Evolutionary conservation across 768 basidiomycete species (phyloP), one percentile per base, ranked within the genome.

Genomic region (Neoboletus magnificus): DNA sequence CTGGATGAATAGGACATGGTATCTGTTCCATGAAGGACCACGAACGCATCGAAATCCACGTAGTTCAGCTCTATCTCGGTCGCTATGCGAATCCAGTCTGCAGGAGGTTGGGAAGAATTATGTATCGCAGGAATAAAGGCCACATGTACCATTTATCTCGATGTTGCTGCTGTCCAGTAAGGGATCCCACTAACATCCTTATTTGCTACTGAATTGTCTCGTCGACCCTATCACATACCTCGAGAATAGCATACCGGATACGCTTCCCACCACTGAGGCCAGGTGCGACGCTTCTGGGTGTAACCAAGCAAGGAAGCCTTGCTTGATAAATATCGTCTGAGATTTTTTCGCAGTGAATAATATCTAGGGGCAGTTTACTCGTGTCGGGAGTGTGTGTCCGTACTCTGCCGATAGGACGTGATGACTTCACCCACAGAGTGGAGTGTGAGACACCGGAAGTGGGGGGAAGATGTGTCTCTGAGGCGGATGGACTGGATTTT

Each of bases 41-140:
- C 85, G 66, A 98, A 97, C 0, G 91, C 92, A 63, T 98, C 95
- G 66, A 92, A 98, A 15, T 68, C 63, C 32, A 79, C 69, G 65
- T 97, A 97, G 68, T 97, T 97, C 50, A 93, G 83, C 65, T 96
- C 93, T 61, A 98, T 93, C 65, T 98, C 95, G 1, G 85, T 86
- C 0, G 93, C 90, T 33, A 98, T 86, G 10, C 91, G 80, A 61
- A 93, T 87, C 92, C 93, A 95, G 65, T 93, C 93, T 90, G 66
- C 51, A 37, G 56, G 63, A 48, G 41, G 50, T 65, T 45, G 58
- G 56, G 25, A 12, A 56, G 25, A 46, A 12, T 33, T n/a, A 4
- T 9, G 10, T 13, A 18, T 54, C 33, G 37, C 47, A 55, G 33
- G 8, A 11, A n/a, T 3, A 22, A n/a, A 32, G 3, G 25, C n/a